Evolutionary conservation across 805 yeast species (phyloP), one percentile per base, ranked within the genome.

Genomic region (Wickerhamiella bombiphila): DNA sequence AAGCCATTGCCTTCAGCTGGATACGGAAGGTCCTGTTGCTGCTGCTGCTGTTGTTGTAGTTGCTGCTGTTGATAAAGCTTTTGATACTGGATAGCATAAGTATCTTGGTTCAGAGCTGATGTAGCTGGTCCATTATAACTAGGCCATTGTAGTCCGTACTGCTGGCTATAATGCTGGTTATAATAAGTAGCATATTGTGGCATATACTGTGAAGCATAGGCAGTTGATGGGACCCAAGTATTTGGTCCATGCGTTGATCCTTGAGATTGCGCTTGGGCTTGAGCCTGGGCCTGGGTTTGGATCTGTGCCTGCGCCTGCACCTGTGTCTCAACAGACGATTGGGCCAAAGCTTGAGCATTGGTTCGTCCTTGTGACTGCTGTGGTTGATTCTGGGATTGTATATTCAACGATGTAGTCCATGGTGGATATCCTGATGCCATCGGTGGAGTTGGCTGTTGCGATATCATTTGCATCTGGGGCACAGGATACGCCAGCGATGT

Each of bases 181-280:
- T 42, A 42, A 38, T 37, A 22, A 41, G 37, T 34, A 21, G 31
- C 43, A 9, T 38, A 38, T 34, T 37, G 37, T 29, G 38, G 34
- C 7, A 24, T 14, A 29, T 40, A 42, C 30, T 13, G 30, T n/a
- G 34, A 28, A 25, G 17, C 18, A 11, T 25, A 35, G 30, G 26
- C 33, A 34, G 25, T 36, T 30, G 36, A 28, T 21, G 25, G 15
- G 16, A 16, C 21, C 11, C 15, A 28, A 20, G 22, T 29, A 37
- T 36, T 3, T 41, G 41, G 17, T 15, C 11, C 15, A 17, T 13
- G 38, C 34, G 28, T 18, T 34, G 34, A 39, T 35, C 41, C 35
- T 22, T 34, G 45, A 37, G 37, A 37, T 37, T 39, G 22, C 41
- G 38, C 33, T 21, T 24, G 36, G 20, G n/a, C 31, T 13, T 21